Conservation (phyloP, 169 alveolate species). For the Besnoitia besnoiti region DNA sequence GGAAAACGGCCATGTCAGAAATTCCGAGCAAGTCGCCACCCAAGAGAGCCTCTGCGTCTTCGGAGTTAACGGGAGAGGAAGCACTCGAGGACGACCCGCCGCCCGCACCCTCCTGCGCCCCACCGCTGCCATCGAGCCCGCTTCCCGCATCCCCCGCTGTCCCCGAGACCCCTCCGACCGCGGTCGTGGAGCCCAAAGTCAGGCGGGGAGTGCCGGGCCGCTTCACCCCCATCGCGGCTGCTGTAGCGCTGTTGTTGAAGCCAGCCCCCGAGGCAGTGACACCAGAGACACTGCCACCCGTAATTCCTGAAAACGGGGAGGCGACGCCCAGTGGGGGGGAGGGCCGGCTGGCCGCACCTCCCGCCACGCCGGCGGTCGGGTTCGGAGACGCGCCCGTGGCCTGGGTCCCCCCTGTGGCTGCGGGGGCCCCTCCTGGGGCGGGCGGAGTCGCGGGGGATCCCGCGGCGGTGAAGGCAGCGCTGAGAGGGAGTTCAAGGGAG, state of each 20-base stretch:
- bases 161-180: background rate
- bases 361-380: background rate
- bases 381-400: background rate
- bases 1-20: conserved; percentile 52
- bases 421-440: conserved; percentile 14
- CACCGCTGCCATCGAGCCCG: background rate
- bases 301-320: background rate
- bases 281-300: background rate
- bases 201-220: background rate
- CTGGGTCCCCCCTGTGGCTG: background rate
- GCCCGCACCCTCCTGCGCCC: background rate
- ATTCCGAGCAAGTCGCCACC: conserved; percentile 51
- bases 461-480: background rate
- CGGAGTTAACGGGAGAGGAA: background rate
- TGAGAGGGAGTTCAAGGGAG: conserved; percentile 41
- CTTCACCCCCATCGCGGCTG: background rate
- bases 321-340: background rate
- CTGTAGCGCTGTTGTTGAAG: background rate
- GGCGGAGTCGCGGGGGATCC: background rate
- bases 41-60: conserved; percentile 23
- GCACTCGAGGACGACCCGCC: background rate
- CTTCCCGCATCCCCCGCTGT: background rate
- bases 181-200: background rate
- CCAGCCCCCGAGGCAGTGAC: no score
- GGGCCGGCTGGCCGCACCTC: background rate